Evolutionary conservation across 2,329 filamentous ascomycete species (phyloP), one percentile per base, ranked within the genome.

Genomic region (Monosporascus cannonballus): DNA sequence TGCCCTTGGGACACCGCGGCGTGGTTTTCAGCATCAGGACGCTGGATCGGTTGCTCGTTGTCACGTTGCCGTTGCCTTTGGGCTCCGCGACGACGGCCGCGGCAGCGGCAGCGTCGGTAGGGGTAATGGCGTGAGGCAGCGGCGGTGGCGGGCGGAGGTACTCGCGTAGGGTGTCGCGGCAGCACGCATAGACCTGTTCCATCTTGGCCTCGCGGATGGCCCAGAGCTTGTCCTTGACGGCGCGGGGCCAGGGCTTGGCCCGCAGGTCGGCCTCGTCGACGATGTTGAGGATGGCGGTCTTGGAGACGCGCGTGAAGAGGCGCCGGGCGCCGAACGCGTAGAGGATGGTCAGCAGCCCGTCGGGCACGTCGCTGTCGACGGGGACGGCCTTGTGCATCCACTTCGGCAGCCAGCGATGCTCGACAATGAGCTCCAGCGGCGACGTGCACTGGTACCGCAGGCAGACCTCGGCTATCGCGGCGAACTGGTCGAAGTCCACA

Each of bases 391-490:
- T 70, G 55, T 76, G 72, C 59, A 76, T 69, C 78, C 77, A 81
- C 44, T 76, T 71, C 1, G 76, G 76, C 18, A 81, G 58, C 78
- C 78, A 81, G 38, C 68, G 59, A 54, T 78, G 73, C 55, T 80
- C 76, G 4, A 81, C 77, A 7, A 73, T 60, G 5, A 76, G 56
- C 54, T 80, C 77, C 0, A 81, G 61, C 0, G 79, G 78, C 0
- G 74, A 73, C 0, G 77, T 80, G 63, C 78, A 76, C 51, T 70
- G 74, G 56, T 80, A 81, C 34, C 71, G 69, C 56, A 78, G 65
- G 48, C 71, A 80, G 18, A 72, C 75, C 53, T 79, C 74, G 0
- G 78, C 76, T 49, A 81, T 72, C 24, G 76, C 76, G 9, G 80
- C 75, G 53, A 81, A 79, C 47, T 73, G 70, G 22, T 73, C 68